Percentiles rank a stretch among this genome's conserved stretches.
Conservation (phyloP, 352 stramenopile species). For the Globisporangium iwayamae region DNA sequence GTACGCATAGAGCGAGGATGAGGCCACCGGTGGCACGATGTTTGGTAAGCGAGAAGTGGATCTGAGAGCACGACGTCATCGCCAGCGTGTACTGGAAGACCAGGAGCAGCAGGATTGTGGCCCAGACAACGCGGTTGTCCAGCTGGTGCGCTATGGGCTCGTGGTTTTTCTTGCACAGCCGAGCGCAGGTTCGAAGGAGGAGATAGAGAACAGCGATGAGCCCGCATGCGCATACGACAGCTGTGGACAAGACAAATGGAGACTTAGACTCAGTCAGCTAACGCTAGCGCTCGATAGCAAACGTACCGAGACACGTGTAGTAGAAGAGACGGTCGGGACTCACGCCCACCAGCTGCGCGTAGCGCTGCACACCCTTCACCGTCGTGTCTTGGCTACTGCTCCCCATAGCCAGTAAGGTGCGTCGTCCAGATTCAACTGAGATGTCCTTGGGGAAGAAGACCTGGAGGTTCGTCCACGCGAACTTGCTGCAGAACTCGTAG, state of each 20-base stretch:
- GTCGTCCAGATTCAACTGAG: not conserved
- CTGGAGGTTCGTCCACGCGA: slow-evolving; percentile 57
- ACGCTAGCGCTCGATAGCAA: not conserved
- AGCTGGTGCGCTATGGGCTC: slow-evolving; percentile 20
- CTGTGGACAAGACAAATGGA: not conserved
- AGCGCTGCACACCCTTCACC: slow-evolving; percentile 31
- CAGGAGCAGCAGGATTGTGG: slow-evolving; percentile 34
- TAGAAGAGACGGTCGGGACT: slow-evolving; percentile 42
- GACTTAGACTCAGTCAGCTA: not conserved
- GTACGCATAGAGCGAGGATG: slow-evolving; percentile 29
- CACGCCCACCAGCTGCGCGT: slow-evolving; percentile 33
- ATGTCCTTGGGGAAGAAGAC: slow-evolving; percentile 24
- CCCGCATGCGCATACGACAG: slow-evolving; percentile 22
- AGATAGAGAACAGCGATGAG: slow-evolving; percentile 31
- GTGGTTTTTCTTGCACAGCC: slow-evolving; percentile 19
- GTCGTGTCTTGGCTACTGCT: not conserved
- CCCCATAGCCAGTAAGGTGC: not conserved
- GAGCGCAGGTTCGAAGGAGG: slow-evolving; percentile 24
- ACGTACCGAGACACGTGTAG: slow-evolving; percentile 36
- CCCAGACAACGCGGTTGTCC: slow-evolving; percentile 40
- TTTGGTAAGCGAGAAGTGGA: slow-evolving; percentile 26
- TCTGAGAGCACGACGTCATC: slow-evolving; percentile 48
- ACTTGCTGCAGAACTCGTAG: slow-evolving; percentile 38
- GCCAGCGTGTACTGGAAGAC: slow-evolving; percentile 42
- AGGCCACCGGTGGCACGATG: slow-evolving; percentile 18